These are phyloP conservation scores for Porphyrellus sp. DNA, from an alignment of 1,284 basidiomycete genomes.

Conservation along the genomic window DNA sequence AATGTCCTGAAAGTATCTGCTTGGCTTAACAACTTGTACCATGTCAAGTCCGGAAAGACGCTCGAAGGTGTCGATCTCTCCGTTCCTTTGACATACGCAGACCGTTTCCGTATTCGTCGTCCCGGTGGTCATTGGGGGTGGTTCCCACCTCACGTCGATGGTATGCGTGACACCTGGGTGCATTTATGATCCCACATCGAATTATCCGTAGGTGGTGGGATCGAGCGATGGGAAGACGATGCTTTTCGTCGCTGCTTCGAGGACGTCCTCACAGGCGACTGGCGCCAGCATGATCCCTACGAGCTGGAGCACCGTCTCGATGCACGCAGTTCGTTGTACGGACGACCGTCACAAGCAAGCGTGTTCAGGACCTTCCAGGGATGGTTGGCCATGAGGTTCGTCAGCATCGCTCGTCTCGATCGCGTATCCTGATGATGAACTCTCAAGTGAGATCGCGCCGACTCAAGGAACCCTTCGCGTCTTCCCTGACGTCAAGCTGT, in stretches of 20 bases:
- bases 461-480: conserved; percentile 77
- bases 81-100: conserved; percentile 74
- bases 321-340: conserved; percentile 60
- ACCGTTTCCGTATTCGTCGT: conserved; percentile 79
- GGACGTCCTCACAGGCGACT: conserved; percentile 65
- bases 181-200: background rate
- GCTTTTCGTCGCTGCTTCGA: conserved; percentile 64
- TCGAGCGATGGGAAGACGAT: conserved; percentile 85
- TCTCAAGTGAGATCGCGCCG: conserved; percentile 61
- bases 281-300: conserved; percentile 71
- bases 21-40: conserved; percentile 67
- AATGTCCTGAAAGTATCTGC: conserved; percentile 59
- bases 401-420: background rate
- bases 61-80: conserved; percentile 61
- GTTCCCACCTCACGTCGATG: conserved; percentile 79
- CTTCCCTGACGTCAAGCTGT: conserved; percentile 71
- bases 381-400: conserved; percentile 64
- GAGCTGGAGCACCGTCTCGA: conserved; percentile 60
- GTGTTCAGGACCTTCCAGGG: conserved; percentile 85
- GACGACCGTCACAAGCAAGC: conserved; percentile 55
- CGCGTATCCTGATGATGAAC: background rate
- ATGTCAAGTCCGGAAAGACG: conserved; percentile 37
- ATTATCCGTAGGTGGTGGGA: conserved; percentile 54
- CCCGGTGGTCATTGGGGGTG: conserved; percentile 66
- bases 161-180: conserved; percentile 37